phyloP scores from a whole-genome alignment of 768 basidiomycete genomes.

The Rhodotorula babjevae region DNA sequence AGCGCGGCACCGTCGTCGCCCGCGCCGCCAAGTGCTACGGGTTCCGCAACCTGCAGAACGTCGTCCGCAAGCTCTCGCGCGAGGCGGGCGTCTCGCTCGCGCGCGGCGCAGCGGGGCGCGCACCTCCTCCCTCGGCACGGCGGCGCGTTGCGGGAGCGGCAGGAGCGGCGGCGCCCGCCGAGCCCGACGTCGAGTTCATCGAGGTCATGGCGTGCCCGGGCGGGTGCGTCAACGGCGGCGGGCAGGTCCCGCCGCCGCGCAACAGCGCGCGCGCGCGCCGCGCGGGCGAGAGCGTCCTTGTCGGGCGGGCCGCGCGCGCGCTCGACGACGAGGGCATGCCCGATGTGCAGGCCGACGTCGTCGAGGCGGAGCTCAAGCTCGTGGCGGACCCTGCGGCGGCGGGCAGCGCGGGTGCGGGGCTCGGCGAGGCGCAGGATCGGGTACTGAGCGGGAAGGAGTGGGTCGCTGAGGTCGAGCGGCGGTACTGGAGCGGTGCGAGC shows the following conservation, averaged over 20 bases:
- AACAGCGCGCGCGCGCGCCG: slow-evolving; percentile 14
- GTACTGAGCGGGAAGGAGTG: slow-evolving; percentile 41
- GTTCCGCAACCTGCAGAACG: slow-evolving; percentile 92
- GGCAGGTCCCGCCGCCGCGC: slow-evolving; percentile 58
- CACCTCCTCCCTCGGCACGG: slow-evolving; percentile 36
- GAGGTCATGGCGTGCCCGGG: slow-evolving; percentile 99
- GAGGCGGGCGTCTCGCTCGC: slow-evolving; percentile 70
- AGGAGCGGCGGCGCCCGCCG: background rate
- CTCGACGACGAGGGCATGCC: slow-evolving; percentile 43
- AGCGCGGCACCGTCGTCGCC: slow-evolving; percentile 55
- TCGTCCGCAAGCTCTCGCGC: slow-evolving; percentile 86
- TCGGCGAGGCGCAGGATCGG: slow-evolving; percentile 15
- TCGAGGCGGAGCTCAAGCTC: slow-evolving; percentile 34
- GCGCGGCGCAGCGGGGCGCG: slow-evolving; percentile 62
- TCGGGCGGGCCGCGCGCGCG: slow-evolving; percentile 8
- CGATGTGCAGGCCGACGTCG: slow-evolving; percentile 16
- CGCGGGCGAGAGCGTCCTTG: slow-evolving; percentile 5
- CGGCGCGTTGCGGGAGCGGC: slow-evolving; percentile 1
- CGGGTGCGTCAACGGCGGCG: slow-evolving; percentile 96
- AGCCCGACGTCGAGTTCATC: slow-evolving; percentile 70
- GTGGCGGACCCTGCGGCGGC: slow-evolving; percentile 5
- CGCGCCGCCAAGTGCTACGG: slow-evolving; percentile 94
- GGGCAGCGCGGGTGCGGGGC: too few relatives aligned
- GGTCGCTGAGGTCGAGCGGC: slow-evolving; percentile 40
- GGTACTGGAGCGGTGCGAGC: slow-evolving; percentile 31